Percentiles rank a stretch among this genome's conserved stretches.
phyloP scores from a whole-genome alignment of 805 yeast species.

The Metschnikowia lochheadii region DNA sequence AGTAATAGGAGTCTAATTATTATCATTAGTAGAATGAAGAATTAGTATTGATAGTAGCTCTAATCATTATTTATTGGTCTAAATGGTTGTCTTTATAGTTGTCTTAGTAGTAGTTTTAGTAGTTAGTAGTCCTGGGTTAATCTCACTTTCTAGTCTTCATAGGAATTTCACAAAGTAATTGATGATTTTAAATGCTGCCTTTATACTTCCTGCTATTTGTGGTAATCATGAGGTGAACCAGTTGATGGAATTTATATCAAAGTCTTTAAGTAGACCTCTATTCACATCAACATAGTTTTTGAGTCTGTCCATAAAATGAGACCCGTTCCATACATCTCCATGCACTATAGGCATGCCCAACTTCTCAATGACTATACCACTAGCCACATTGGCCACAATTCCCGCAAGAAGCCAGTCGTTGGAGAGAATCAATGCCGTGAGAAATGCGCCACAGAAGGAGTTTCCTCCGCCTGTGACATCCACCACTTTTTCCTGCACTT shows the following conservation, averaged over 20 bases:
- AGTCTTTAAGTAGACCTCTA: conserved; percentile 2
- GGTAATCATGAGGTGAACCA: neutral
- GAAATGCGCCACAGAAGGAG: conserved; percentile 40
- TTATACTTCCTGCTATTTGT: no score
- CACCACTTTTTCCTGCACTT: conserved; percentile 29
- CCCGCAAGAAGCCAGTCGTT: conserved; percentile 52
- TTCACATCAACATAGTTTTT: conserved; percentile 30
- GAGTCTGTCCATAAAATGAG: conserved; percentile 42
- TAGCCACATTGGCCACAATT: conserved; percentile 68
- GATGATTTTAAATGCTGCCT: no score
- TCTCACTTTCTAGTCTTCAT: no score
- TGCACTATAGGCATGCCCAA: conserved; percentile 61
- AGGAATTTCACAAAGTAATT: no score
- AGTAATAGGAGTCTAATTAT: no score
- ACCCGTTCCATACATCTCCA: conserved; percentile 59
- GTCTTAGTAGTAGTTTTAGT: no score
- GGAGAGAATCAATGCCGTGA: conserved; percentile 54
- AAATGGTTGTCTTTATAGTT: no score
- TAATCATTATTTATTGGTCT: no score
- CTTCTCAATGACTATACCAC: conserved; percentile 79
- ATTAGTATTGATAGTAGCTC: no score
- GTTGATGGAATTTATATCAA: neutral
- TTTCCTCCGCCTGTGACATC: conserved; percentile 48
- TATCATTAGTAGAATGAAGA: no score
- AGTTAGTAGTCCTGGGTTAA: no score